Conservation (phyloP, 2,329 filamentous ascomycete species). For the Stenocarpella maydis region DNA sequence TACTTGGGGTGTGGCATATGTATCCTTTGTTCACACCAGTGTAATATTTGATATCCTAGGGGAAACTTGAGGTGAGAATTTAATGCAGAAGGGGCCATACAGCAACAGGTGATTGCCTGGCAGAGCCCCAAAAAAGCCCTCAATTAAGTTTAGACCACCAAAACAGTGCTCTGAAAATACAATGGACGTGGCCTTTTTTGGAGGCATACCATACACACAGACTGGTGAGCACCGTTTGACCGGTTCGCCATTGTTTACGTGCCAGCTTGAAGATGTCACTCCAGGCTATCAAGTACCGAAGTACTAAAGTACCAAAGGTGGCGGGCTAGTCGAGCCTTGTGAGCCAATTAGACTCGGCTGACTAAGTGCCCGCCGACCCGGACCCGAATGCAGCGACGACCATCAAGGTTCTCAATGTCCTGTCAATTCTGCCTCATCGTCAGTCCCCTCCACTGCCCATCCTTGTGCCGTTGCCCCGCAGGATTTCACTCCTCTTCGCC, state of each 20-base stretch:
- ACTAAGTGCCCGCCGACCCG: constrained; percentile 15
- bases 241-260: neutral
- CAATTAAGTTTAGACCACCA: too few species aligned
- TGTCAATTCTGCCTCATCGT: constrained; percentile 21
- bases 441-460: constrained; percentile 27
- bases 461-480: constrained; percentile 15
- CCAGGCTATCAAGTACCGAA: neutral
- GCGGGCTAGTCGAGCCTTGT: neutral
- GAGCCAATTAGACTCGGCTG: constrained; percentile 1
- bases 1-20: too few species aligned
- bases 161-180: too few species aligned
- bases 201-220: neutral
- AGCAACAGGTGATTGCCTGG: too few species aligned
- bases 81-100: too few species aligned
- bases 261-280: neutral
- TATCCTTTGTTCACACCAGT: too few species aligned
- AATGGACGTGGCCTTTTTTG: neutral
- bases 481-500: constrained; percentile 4
- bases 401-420: constrained; percentile 14
- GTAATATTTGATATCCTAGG: too few species aligned
- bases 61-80: too few species aligned
- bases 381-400: constrained; percentile 8
- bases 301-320: neutral
- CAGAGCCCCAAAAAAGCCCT: too few species aligned
- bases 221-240: constrained; percentile 6